Evolutionary conservation across 2,329 filamentous ascomycete species (phyloP), one percentile per base, ranked within the genome.

Genomic region (Myriosclerotinia duriaeana): DNA sequence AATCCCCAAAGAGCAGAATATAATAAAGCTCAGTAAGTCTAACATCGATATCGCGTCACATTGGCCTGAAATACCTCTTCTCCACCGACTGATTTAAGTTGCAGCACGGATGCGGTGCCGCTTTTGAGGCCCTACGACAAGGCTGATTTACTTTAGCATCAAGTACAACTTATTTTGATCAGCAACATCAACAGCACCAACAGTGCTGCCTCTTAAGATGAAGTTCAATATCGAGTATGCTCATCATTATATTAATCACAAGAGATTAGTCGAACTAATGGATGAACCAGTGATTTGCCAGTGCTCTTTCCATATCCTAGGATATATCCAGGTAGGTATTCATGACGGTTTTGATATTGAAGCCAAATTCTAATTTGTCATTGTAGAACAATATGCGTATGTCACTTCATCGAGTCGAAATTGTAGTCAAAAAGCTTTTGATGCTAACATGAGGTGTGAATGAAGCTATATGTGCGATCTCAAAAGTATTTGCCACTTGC

Each of bases 391-490:
- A 81, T 89, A 89, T 88, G 85, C 85, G 77, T 86, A 77, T 68
- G 77, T 75, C 30, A 34, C 52, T 50, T n/a, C 20, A 34, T 38
- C 17, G 20, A 20, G 20, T 38, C 9, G 17, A 22, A 14, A 22
- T 5, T 15, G 42, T 15, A 22, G 36, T 14, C 14, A 26, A 30
- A 36, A 9, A 36, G 7, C 2, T 14, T n/a, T 59, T 46, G 38
- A 52, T 68, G 64, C 69, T 72, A 53, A 72, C 60, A 53, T 58
- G 22, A 7, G 20, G 53, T 52, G 52, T 65, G 60, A 34, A 66
- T 78, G 76, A 78, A 83, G 82, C 70, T 89, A 93, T 80, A 93
- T 93, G 90, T 91, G 89, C 77, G 90, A 92, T 81, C 86, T 93
- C 78, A 93, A 93, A 78, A 85, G 84, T 80, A 73, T 69, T 75